A percentile compares a stretch with the other conserved stretches of the same genome.
phyloP scores from a whole-genome alignment of 23 red algal genomes.

The Agarophyton chilense region DNA sequence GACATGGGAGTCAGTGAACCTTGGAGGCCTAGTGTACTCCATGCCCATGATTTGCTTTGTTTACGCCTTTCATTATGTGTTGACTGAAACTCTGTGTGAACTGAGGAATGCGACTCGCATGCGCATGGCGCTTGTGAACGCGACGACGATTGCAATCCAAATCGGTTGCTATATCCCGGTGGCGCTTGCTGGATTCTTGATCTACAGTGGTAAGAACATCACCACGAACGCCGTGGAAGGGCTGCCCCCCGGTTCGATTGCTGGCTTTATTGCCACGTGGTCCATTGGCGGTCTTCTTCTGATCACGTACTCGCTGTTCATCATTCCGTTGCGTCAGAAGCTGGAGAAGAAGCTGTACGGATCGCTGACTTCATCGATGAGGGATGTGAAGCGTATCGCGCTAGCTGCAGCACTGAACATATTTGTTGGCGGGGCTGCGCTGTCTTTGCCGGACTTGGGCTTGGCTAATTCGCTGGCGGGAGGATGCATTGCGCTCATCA shows the following conservation, averaged over 20 bases:
- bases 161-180: slow-evolving; percentile 79
- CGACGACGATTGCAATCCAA: slow-evolving; percentile 46
- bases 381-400: slow-evolving; percentile 28
- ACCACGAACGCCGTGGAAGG: slow-evolving; percentile 62
- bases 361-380: slow-evolving; percentile 20
- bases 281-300: slow-evolving; percentile 67
- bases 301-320: slow-evolving; percentile 83
- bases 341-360: slow-evolving; percentile 60
- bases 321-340: slow-evolving; percentile 82
- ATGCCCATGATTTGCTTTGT: slow-evolving; percentile 84
- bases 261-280: slow-evolving; percentile 71
- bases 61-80: slow-evolving; percentile 82
- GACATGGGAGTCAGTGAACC: slow-evolving; percentile 37
- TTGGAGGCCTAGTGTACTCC: slow-evolving; percentile 51
- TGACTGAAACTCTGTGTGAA: slow-evolving; percentile 81
- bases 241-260: slow-evolving; percentile 44
- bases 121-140: slow-evolving; percentile 60
- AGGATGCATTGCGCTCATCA: slow-evolving; percentile 84
- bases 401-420: slow-evolving; percentile 50
- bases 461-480: slow-evolving; percentile 79
- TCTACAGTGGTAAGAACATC: slow-evolving; percentile 58
- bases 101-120: slow-evolving; percentile 56
- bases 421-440: slow-evolving; percentile 37
- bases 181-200: slow-evolving; percentile 63
- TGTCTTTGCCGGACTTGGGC: slow-evolving; percentile 66